A percentile compares a stretch with the other conserved stretches of the same genome.
These are phyloP conservation scores for Bolboschoenus planiculmis DNA, from an alignment of 176 grass and related monocot genomes.

Conservation along the genomic window DNA sequence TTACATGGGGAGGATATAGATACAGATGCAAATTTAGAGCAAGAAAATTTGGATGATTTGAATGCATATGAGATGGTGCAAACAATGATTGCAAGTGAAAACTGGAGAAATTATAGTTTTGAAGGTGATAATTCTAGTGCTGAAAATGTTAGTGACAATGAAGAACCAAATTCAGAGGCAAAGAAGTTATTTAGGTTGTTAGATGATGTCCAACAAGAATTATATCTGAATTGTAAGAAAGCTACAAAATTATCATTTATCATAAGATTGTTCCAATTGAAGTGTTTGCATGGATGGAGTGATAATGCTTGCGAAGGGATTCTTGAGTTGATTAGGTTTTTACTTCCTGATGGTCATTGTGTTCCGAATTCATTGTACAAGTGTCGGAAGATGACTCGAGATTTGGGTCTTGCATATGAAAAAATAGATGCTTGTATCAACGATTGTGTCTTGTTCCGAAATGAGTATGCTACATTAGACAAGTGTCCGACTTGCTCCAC, in stretches of 20 bases:
- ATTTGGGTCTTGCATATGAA: not conserved
- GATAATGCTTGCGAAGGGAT: too few relatives aligned
- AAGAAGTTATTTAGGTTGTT: not conserved
- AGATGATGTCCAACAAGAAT: not conserved
- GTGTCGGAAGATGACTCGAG: conserved; percentile 20
- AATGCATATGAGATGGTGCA: not conserved
- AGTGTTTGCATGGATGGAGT: too few relatives aligned
- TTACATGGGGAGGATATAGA: not conserved
- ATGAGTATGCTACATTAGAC: not conserved
- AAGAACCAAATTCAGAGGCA: not conserved
- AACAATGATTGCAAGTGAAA: not conserved
- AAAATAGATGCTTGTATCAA: conserved; percentile 40
- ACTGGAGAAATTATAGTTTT: not conserved
- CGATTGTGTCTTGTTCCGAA: too few relatives aligned
- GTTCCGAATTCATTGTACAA: too few relatives aligned
- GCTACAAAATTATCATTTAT: not conserved
- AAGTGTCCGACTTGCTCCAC: not conserved
- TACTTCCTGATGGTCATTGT: not conserved
- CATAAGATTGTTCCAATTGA: too few relatives aligned
- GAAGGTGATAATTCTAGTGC: not conserved
- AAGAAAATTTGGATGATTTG: not conserved
- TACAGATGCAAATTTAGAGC: not conserved
- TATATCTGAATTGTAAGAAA: not conserved
- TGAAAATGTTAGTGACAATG: not conserved
- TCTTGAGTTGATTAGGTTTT: not conserved